A percentile compares a stretch with the other conserved stretches of the same genome.
Evolutionary conservation across 768 basidiomycete species (phyloP).

Genomic region (Pleurotus pulmonarius): DNA sequence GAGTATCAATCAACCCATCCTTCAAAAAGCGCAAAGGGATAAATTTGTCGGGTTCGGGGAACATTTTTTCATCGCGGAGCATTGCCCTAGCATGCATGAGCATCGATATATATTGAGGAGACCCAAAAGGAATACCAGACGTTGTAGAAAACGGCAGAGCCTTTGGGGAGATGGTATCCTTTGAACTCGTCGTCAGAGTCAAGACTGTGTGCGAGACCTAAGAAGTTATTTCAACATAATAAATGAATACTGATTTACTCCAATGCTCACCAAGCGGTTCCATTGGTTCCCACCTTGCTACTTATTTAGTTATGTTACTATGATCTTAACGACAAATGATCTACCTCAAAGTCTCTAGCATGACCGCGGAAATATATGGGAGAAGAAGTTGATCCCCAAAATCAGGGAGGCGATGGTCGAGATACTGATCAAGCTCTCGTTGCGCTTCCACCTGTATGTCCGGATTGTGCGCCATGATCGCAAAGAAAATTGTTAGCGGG

Average conservation of each 20-base stretch:
- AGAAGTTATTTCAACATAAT: not conserved
- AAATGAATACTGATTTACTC: not conserved
- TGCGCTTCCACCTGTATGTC: not conserved
- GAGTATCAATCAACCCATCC: constrained; percentile 31
- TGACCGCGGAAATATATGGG: constrained; percentile 32
- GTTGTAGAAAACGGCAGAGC: constrained; percentile 31
- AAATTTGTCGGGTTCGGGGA: constrained; percentile 32
- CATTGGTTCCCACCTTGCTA: constrained; percentile 22
- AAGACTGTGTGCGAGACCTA: constrained; percentile 28
- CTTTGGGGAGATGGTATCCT: constrained; percentile 41
- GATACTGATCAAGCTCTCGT: not conserved
- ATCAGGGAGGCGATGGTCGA: not conserved
- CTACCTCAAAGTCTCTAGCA: constrained; percentile 31
- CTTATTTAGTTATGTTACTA: too few relatives aligned
- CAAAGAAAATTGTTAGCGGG: not conserved
- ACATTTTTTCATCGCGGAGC: constrained; percentile 27
- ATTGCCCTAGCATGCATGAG: constrained; percentile 23
- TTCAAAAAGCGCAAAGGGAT: constrained; percentile 43
- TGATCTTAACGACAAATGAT: not conserved
- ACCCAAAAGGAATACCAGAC: constrained; percentile 21
- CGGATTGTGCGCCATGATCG: not conserved
- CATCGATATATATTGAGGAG: constrained; percentile 3
- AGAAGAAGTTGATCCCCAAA: not conserved
- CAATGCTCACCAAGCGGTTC: constrained; percentile 24
- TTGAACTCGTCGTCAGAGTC: constrained; percentile 41